Evolutionary conservation across 768 basidiomycete species (phyloP).

Genomic region (Xerocomellus intermedius): DNA sequence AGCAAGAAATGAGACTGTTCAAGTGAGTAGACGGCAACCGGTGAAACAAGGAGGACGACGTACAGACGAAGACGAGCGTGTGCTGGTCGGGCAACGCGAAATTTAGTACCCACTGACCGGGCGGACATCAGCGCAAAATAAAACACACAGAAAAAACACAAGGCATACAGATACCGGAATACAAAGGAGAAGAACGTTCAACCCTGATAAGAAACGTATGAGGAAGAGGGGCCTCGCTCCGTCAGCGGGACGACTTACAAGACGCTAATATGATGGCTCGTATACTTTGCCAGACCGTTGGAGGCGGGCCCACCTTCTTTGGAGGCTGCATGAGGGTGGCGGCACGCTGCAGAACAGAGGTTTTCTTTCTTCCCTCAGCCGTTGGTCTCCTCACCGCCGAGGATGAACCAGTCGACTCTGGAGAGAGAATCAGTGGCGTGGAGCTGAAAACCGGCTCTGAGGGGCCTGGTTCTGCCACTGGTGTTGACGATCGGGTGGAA

Average conservation of each 20-base stretch:
- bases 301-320: conserved; percentile 40
- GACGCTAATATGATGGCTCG: conserved; percentile 54
- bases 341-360: conserved; percentile 16
- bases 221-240: not conserved
- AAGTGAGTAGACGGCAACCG: not conserved
- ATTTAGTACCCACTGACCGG: conserved; percentile 66
- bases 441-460: conserved; percentile 6
- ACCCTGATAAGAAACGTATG: conserved; percentile 39
- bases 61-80: conserved; percentile 73
- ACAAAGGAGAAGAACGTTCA: conserved; percentile 69
- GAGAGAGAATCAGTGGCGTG: conserved; percentile 3
- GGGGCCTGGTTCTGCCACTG: conserved; percentile 12
- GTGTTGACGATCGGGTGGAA: conserved; percentile 3
- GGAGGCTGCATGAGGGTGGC: conserved; percentile 38
- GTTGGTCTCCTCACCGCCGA: conserved; percentile 13
- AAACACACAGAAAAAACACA: not conserved
- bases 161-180: conserved; percentile 65
- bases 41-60: conserved; percentile 21
- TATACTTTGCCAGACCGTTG: conserved; percentile 46
- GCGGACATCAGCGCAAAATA: not conserved
- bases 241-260: conserved; percentile 40
- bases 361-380: conserved; percentile 5
- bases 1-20: conserved; percentile 71
- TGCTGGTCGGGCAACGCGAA: conserved; percentile 52
- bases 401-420: conserved; percentile 7